A percentile compares a stretch with the other conserved stretches of the same genome.
Conservation (phyloP, 2,329 filamentous ascomycete species). For the Fusarium ramigenum region DNA sequence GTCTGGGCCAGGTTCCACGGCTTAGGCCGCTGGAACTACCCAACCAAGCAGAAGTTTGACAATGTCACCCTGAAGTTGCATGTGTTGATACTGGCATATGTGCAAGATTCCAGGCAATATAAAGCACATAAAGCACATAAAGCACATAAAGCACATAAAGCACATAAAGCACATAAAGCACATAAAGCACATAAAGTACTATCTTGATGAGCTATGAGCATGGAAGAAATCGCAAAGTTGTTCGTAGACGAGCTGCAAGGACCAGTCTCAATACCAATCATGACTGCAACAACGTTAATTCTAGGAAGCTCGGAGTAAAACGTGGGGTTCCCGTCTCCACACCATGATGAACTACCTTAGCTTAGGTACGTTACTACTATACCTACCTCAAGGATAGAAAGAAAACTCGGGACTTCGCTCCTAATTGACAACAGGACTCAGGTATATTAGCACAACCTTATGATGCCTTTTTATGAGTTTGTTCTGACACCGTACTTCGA, state of each 20-base stretch:
- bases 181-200: background rate
- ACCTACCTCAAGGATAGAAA: background rate
- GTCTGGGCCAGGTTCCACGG: slow-evolving; percentile 13
- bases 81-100: background rate
- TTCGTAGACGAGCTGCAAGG: background rate
- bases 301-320: background rate
- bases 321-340: slow-evolving; percentile 22
- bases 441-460: background rate
- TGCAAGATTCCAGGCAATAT: background rate
- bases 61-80: background rate
- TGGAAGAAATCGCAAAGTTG: background rate
- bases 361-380: background rate
- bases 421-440: background rate
- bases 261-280: background rate
- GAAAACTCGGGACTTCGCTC: background rate
- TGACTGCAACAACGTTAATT: background rate
- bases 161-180: background rate
- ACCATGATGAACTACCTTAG: background rate
- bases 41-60: slow-evolving; percentile 18
- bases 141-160: background rate
- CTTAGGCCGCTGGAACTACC: slow-evolving; percentile 23
- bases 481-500: background rate
- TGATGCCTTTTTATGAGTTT: background rate
- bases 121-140: background rate
- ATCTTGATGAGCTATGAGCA: background rate